Conservation (phyloP, 129 eudicot species). For the Oenanthe sinensis region DNA sequence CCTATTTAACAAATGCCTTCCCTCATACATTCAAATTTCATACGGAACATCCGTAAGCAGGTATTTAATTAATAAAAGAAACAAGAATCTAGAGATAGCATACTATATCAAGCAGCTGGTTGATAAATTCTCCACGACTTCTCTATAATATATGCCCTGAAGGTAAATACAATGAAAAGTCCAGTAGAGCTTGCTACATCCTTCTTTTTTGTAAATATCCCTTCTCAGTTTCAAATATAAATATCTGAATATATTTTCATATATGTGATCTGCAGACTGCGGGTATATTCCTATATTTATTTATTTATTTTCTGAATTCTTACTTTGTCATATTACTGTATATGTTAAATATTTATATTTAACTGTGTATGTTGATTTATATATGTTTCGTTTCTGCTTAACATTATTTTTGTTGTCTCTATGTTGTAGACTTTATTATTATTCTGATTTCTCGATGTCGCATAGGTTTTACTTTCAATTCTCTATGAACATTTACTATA, state of each 20-base stretch:
- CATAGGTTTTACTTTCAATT: neutral
- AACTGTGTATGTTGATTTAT: neutral
- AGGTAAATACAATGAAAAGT: neutral
- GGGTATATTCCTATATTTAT: neutral
- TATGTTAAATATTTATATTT: neutral
- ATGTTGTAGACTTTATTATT: neutral
- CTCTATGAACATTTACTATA: neutral
- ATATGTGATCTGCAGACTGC: neutral
- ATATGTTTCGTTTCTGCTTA: neutral
- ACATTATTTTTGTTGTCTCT: neutral
- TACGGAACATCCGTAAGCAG: neutral
- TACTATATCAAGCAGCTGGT: neutral
- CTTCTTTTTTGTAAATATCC: neutral
- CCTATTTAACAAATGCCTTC: too few relatives aligned
- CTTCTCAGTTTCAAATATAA: neutral
- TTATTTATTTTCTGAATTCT: too few relatives aligned
- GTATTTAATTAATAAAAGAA: neutral
- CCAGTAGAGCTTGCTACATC: neutral
- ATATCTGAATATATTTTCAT: neutral
- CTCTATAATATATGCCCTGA: neutral
- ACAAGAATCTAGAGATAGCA: neutral
- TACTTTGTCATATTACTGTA: neutral
- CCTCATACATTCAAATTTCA: neutral
- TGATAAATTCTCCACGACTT: too few relatives aligned
- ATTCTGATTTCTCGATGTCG: neutral